A percentile compares a stretch with the other conserved stretches of the same genome.
phyloP scores from a whole-genome alignment of 2,329 filamentous ascomycete genomes.

The Neofusicoccum cordaticola region DNA sequence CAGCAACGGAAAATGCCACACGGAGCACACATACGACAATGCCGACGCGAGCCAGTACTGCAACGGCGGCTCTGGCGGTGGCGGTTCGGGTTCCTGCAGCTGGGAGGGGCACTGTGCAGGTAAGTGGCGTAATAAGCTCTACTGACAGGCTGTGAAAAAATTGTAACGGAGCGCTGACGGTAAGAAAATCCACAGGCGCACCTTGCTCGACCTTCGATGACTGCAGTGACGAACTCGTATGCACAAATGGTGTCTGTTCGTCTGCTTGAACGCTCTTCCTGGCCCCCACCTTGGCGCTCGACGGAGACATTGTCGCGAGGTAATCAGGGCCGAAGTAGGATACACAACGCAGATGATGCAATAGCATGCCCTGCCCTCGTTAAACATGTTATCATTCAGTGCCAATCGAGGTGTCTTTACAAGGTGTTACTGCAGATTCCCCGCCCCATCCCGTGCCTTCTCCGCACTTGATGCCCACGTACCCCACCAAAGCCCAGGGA shows the following conservation, averaged over 20 bases:
- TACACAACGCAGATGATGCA: too few relatives aligned
- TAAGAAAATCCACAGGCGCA: not conserved
- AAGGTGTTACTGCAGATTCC: too few relatives aligned
- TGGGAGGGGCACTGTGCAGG: not conserved
- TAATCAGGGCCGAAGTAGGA: not conserved
- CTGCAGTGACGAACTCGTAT: not conserved
- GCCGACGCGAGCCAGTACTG: not conserved
- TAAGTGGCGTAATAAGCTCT: not conserved
- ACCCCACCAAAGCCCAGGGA: too few relatives aligned
- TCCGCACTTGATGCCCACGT: too few relatives aligned
- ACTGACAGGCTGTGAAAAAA: too few relatives aligned
- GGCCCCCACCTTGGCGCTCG: too few relatives aligned
- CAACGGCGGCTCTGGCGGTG: not conserved
- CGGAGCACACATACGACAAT: not conserved
- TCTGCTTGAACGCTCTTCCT: not conserved
- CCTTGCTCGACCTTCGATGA: not conserved
- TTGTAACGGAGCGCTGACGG: not conserved
- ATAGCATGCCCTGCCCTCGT: too few relatives aligned
- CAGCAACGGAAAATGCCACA: not conserved
- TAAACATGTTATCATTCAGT: too few relatives aligned
- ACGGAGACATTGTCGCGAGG: not conserved
- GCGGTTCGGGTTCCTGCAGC: not conserved
- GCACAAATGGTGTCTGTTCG: not conserved
- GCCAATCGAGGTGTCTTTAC: too few relatives aligned
- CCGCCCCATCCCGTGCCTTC: too few relatives aligned